Evolutionary conservation across 2,329 filamentous ascomycete species (phyloP).

Genomic region (Piedraia hortae): DNA sequence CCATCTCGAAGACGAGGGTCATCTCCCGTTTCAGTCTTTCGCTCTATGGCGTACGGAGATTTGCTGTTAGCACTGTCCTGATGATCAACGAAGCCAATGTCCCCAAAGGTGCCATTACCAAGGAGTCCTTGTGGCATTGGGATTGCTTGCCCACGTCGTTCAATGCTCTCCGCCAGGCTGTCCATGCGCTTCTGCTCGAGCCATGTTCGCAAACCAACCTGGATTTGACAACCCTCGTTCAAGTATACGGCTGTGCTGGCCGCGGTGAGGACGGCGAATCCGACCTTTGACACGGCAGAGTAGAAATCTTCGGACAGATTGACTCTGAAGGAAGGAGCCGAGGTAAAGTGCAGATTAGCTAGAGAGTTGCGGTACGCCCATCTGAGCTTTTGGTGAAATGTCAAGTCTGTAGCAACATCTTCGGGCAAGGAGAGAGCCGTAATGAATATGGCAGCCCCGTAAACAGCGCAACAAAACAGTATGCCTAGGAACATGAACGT

Average conservation of each 20-base stretch:
- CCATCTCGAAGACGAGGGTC: conserved; percentile 9
- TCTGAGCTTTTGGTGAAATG: conserved; percentile 31
- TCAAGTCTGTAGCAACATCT: conserved; percentile 18
- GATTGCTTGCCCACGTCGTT: conserved; percentile 14
- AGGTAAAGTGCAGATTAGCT: conserved; percentile 61
- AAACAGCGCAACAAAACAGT: conserved; percentile 45
- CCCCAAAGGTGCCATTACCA: conserved; percentile 15
- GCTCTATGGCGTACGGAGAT: conserved; percentile 38
- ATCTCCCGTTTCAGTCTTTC: conserved; percentile 19
- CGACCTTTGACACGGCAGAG: conserved; percentile 59
- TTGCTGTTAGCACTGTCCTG: conserved; percentile 11
- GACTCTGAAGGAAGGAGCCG: conserved; percentile 35
- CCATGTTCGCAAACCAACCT: conserved; percentile 57
- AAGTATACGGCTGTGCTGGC: conserved; percentile 89
- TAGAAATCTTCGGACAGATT: conserved; percentile 88
- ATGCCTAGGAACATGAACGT: conserved; percentile 68
- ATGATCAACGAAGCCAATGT: conserved; percentile 11
- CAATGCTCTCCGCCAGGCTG: conserved; percentile 34
- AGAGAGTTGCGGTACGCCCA: conserved; percentile 73
- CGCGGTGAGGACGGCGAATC: conserved; percentile 70
- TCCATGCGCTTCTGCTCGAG: conserved; percentile 62
- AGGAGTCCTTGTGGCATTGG: conserved; percentile 16
- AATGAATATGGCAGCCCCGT: conserved; percentile 45
- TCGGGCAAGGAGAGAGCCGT: conserved; percentile 41
- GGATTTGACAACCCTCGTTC: conserved; percentile 59